phyloP scores from a whole-genome alignment of 805 yeast species.

The Yueomyces sp. region DNA sequence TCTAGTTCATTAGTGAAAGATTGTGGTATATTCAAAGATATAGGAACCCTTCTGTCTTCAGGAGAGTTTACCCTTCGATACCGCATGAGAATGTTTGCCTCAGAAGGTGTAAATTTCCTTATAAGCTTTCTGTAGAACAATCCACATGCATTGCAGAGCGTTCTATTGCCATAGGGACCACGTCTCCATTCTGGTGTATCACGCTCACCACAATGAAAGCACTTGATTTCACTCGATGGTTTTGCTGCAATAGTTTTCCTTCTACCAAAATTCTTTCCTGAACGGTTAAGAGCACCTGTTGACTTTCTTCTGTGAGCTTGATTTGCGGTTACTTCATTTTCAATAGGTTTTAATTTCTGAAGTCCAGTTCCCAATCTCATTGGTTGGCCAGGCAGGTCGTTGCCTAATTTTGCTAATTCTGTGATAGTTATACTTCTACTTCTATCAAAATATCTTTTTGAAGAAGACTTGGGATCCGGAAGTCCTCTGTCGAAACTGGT shows the following conservation, averaged over 20 bases:
- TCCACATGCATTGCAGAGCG: conserved; percentile 91
- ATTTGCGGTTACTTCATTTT: background rate
- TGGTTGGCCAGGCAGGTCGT: background rate
- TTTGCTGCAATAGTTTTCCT: background rate
- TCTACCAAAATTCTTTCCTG: background rate
- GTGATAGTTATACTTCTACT: background rate
- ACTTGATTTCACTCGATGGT: conserved; percentile 9
- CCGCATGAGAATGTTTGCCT: conserved; percentile 20
- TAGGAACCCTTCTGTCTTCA: conserved; percentile 21
- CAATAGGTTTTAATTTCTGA: background rate
- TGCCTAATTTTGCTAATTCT: background rate
- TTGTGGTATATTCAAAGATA: conserved; percentile 12
- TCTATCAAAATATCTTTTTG: too few relatives aligned
- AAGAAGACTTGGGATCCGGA: too few relatives aligned
- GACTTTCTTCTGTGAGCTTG: background rate
- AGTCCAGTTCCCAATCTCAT: too few relatives aligned
- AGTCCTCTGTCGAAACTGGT: too few relatives aligned
- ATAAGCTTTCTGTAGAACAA: conserved; percentile 53
- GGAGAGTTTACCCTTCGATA: conserved; percentile 16
- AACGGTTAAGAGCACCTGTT: background rate
- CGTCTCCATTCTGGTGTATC: conserved; percentile 90
- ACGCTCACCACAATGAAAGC: conserved; percentile 59
- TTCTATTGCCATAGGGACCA: conserved; percentile 76
- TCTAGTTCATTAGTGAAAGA: background rate
- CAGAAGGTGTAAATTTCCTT: conserved; percentile 23